These are phyloP conservation scores for Cystobasidiaceae sp. DNA, from an alignment of 1,284 basidiomycete genomes.

Conservation along the genomic window DNA sequence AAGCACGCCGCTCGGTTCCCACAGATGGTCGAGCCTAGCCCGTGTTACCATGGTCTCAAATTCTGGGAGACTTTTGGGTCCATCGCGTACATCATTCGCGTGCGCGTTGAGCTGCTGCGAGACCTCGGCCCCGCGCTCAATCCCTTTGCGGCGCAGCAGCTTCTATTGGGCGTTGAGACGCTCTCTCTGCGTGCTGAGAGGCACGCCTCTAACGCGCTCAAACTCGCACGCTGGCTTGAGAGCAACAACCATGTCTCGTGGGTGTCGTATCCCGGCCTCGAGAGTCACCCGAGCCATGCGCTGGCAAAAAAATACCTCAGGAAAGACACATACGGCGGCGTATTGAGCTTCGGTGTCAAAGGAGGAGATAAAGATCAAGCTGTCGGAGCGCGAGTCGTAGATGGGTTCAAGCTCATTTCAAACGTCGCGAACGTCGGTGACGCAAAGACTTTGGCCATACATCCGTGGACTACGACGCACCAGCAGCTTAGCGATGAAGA, in stretches of 20 bases:
- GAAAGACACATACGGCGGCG: conserved; percentile 62
- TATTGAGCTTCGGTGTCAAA: conserved; percentile 75
- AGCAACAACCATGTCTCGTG: conserved; percentile 66
- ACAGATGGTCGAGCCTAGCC: conserved; percentile 71
- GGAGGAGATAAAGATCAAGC: conserved; percentile 53
- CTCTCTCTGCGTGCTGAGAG: conserved; percentile 70
- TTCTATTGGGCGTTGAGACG: conserved; percentile 82
- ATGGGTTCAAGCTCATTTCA: conserved; percentile 30
- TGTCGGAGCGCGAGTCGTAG: conserved; percentile 61
- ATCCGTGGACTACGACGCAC: conserved; percentile 64
- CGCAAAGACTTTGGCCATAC: conserved; percentile 72
- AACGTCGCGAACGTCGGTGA: conserved; percentile 50
- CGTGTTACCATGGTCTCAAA: conserved; percentile 70
- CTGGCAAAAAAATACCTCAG: conserved; percentile 54
- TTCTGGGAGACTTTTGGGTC: conserved; percentile 63
- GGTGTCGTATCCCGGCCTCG: conserved; percentile 73
- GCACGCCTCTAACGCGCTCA: conserved; percentile 68
- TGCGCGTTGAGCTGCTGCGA: conserved; percentile 62
- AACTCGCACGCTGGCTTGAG: conserved; percentile 68
- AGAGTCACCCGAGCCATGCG: conserved; percentile 60
- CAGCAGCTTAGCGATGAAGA: conserved; percentile 61
- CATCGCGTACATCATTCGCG: conserved; percentile 66
- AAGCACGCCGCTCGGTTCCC: conserved; percentile 64
- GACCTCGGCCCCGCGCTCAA: conserved; percentile 71
- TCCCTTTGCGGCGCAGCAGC: conserved; percentile 74